Percentiles rank a stretch among this genome's conserved stretches.
Evolutionary conservation across 305 asterid species (phyloP).

Genomic region (Nicotiana rustica): DNA sequence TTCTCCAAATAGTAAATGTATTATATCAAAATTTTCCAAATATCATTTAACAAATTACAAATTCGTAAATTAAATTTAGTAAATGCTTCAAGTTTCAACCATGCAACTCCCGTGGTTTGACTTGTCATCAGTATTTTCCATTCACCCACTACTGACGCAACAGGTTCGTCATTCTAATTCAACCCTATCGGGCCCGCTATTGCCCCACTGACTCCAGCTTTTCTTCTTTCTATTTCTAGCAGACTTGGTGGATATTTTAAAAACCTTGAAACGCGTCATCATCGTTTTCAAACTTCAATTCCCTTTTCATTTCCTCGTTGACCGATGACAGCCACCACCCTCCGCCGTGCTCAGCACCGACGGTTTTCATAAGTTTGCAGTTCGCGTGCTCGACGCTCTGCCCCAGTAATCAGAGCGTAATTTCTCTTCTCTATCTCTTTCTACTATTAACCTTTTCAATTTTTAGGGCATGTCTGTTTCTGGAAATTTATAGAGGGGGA

Average conservation of each 20-base stretch:
- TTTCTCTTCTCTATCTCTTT: slow-evolving; percentile 28
- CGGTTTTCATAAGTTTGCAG: slow-evolving; percentile 20
- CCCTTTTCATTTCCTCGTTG: slow-evolving; percentile 31
- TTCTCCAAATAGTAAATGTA: no score
- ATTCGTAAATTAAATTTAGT: no score
- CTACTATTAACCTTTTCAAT: background rate
- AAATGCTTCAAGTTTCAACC: no score
- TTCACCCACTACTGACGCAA: background rate
- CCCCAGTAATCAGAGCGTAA: slow-evolving; percentile 42
- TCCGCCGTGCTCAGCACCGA: background rate
- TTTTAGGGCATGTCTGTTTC: background rate
- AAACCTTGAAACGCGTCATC: slow-evolving; percentile 15
- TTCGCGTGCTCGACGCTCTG: background rate
- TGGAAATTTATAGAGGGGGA: background rate
- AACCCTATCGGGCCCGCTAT: background rate
- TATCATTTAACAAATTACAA: no score
- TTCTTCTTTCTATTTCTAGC: slow-evolving; percentile 30
- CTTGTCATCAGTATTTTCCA: background rate
- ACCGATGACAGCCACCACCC: background rate
- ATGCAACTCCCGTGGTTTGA: no score
- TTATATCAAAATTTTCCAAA: no score
- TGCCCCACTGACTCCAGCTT: background rate
- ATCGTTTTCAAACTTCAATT: background rate
- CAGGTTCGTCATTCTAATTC: slow-evolving; percentile 17
- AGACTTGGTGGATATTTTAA: background rate